Percentiles rank a stretch among this genome's conserved stretches.
phyloP scores from a whole-genome alignment of 208 protist genomes.

The Phytomonas serpens region DNA sequence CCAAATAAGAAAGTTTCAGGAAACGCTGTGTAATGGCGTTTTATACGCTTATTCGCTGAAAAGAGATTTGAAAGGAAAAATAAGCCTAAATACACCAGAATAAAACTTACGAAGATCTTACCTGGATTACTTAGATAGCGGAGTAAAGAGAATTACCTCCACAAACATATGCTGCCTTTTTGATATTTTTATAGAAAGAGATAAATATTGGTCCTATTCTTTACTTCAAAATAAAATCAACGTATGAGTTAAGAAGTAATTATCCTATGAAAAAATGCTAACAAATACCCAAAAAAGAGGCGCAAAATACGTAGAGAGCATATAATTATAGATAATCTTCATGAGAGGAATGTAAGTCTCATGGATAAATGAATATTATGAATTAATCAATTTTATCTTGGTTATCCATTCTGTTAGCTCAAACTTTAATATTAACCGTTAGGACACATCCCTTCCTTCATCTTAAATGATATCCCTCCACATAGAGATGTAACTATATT shows the following conservation, averaged over 20 bases:
- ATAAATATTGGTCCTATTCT: not conserved
- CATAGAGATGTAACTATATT: not conserved
- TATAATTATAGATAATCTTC: not conserved
- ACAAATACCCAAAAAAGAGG: not conserved
- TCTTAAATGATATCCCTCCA: not conserved
- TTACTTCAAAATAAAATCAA: not conserved
- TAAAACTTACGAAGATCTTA: not conserved
- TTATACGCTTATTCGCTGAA: not conserved
- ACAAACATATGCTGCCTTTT: slow-evolving; percentile 2
- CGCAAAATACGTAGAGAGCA: not conserved
- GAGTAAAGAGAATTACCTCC: not conserved
- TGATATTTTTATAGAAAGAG: slow-evolving; percentile 4
- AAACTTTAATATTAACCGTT: not conserved
- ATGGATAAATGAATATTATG: not conserved
- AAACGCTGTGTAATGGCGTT: not conserved
- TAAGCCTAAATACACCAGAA: too few species aligned
- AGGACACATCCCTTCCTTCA: not conserved
- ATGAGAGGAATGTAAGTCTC: not conserved
- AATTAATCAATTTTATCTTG: not conserved
- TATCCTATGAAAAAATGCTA: not conserved
- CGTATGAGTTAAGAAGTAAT: not conserved
- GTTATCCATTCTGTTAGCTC: not conserved
- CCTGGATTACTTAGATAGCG: not conserved
- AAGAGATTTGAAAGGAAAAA: not conserved
- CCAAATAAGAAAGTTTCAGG: not conserved